phyloP scores from a whole-genome alignment of 371 early-diverging fungal species.

The Rhizopus delemar region DNA sequence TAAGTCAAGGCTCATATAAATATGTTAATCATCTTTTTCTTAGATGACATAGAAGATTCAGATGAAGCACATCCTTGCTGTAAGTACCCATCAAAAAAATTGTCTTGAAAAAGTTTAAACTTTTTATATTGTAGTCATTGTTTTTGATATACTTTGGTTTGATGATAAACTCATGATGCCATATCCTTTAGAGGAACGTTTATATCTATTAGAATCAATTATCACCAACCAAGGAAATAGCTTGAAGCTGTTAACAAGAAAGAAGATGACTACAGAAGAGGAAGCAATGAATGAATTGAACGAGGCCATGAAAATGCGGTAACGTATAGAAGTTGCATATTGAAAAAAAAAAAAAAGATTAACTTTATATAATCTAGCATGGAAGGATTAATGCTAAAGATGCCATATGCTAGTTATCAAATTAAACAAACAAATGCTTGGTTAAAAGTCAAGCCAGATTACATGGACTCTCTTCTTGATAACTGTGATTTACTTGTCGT shows the following conservation, averaged over 20 bases:
- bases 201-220: slow-evolving; percentile 48
- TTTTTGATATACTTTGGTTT: slow-evolving; percentile 72
- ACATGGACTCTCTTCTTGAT: slow-evolving; percentile 66
- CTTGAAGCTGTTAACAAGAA: slow-evolving; percentile 55
- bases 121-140: slow-evolving; percentile 43
- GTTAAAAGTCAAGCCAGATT: slow-evolving; percentile 81
- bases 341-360: background rate
- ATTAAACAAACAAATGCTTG: slow-evolving; percentile 60
- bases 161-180: slow-evolving; percentile 62
- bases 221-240: slow-evolving; percentile 50
- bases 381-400: slow-evolving; percentile 73
- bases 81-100: slow-evolving; percentile 27
- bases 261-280: slow-evolving; percentile 51
- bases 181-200: slow-evolving; percentile 55
- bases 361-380: slow-evolving; percentile 23
- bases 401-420: slow-evolving; percentile 59
- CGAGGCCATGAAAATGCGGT: slow-evolving; percentile 55
- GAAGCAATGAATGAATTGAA: slow-evolving; percentile 65
- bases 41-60: slow-evolving; percentile 34
- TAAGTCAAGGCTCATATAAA: background rate
- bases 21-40: background rate
- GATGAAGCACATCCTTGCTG: slow-evolving; percentile 55
- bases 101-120: background rate
- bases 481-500: slow-evolving; percentile 74
- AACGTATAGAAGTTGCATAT: background rate